phyloP scores from a whole-genome alignment of 345 rosid genomes.

The Cardamine chenopodiifolia region DNA sequence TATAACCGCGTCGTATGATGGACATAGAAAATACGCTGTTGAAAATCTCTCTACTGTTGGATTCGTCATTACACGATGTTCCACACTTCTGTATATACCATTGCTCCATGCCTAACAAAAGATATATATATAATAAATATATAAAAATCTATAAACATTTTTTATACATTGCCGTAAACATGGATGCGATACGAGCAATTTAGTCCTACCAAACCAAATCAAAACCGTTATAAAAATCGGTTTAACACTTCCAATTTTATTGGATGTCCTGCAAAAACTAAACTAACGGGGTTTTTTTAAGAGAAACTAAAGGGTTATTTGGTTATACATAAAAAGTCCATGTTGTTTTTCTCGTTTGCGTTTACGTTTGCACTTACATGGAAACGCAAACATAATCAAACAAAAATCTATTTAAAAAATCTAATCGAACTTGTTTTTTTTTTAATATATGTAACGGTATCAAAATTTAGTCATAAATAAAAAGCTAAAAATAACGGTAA shows the following conservation, averaged over 20 bases:
- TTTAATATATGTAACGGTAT: too few relatives aligned
- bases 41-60: slow-evolving; percentile 76
- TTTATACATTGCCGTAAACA: neutral
- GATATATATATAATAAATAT: neutral
- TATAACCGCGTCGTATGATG: slow-evolving; percentile 70
- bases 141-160: neutral
- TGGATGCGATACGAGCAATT: neutral
- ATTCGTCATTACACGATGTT: slow-evolving; percentile 78
- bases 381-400: neutral
- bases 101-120: slow-evolving; percentile 88
- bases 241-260: too few relatives aligned
- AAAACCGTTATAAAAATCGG: neutral
- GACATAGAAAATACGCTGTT: slow-evolving; percentile 90
- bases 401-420: neutral
- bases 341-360: too few relatives aligned
- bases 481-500: too few relatives aligned
- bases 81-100: slow-evolving; percentile 77
- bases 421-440: too few relatives aligned
- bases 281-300: too few relatives aligned
- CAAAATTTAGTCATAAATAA: neutral
- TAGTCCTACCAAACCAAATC: neutral
- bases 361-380: neutral
- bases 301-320: too few relatives aligned
- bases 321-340: neutral
- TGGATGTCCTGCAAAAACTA: too few relatives aligned